Evolutionary conservation across 306 rosid species (phyloP).

Genomic region (Datisca glomerata): DNA sequence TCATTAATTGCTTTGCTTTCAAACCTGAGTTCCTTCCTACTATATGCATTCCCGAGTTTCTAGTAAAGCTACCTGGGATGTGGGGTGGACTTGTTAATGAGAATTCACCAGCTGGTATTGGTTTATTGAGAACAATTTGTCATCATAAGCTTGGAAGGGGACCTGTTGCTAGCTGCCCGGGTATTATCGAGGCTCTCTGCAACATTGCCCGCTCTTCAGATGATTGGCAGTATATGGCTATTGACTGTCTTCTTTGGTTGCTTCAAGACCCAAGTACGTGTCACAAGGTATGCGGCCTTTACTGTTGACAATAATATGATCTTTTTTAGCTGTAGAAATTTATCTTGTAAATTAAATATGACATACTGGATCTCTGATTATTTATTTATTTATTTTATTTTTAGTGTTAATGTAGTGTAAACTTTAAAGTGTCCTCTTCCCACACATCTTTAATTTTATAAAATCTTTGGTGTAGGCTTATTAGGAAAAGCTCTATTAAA

Average conservation of each 20-base stretch:
- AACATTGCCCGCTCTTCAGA: conserved; percentile 72
- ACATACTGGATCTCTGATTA: too few species aligned
- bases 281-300: conserved; percentile 26
- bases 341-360: too few species aligned
- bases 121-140: conserved; percentile 55
- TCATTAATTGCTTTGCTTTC: conserved; percentile 69
- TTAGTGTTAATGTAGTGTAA: too few species aligned
- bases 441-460: too few species aligned
- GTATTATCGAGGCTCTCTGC: conserved; percentile 31
- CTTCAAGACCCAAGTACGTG: conserved; percentile 57
- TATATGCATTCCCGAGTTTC: conserved; percentile 43
- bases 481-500: too few species aligned
- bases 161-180: conserved; percentile 26
- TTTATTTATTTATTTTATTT: too few species aligned
- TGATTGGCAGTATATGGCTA: conserved; percentile 82
- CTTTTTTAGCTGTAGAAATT: too few species aligned
- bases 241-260: conserved; percentile 62
- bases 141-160: conserved; percentile 46
- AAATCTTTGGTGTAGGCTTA: too few species aligned
- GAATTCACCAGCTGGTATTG: conserved; percentile 59
- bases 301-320: too few species aligned
- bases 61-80: conserved; percentile 39
- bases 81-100: conserved; percentile 76
- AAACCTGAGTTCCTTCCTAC: conserved; percentile 37
- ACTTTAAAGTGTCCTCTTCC: too few species aligned